Evolutionary conservation across 108 stramenopile species (phyloP).

Genomic region (Poteriospumella lacustris): DNA sequence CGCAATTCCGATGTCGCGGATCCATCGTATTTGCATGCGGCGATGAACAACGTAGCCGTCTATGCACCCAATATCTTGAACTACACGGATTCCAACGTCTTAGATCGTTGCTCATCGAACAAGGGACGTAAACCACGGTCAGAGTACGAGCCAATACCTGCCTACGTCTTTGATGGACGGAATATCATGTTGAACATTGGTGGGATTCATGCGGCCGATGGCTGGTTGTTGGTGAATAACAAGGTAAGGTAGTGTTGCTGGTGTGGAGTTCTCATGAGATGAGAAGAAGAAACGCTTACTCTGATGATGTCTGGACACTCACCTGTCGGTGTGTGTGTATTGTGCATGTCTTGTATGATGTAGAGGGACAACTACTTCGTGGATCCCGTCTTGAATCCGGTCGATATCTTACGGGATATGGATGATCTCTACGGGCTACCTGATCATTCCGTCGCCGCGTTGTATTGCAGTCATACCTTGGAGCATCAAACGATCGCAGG

Average conservation of each 20-base stretch:
- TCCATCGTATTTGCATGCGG: too few species aligned
- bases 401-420: neutral
- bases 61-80: too few species aligned
- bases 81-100: too few species aligned
- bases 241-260: neutral
- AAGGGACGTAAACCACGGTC: too few species aligned
- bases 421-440: neutral
- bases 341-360: too few species aligned
- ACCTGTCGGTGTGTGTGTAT: too few species aligned
- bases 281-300: neutral
- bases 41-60: too few species aligned
- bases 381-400: neutral
- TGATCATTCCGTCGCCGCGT: neutral
- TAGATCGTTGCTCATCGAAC: too few species aligned
- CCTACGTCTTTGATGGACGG: neutral
- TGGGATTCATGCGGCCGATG: neutral
- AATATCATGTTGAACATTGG: constrained; percentile 26
- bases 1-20: too few species aligned
- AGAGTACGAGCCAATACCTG: neutral
- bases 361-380: too few species aligned
- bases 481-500: neutral
- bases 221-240: constrained; percentile 11
- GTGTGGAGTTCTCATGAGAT: neutral
- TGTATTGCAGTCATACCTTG: neutral
- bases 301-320: too few species aligned